phyloP scores from a whole-genome alignment of 176 grass and related monocot genomes.

The Miscanthus lutarioriparius region DNA sequence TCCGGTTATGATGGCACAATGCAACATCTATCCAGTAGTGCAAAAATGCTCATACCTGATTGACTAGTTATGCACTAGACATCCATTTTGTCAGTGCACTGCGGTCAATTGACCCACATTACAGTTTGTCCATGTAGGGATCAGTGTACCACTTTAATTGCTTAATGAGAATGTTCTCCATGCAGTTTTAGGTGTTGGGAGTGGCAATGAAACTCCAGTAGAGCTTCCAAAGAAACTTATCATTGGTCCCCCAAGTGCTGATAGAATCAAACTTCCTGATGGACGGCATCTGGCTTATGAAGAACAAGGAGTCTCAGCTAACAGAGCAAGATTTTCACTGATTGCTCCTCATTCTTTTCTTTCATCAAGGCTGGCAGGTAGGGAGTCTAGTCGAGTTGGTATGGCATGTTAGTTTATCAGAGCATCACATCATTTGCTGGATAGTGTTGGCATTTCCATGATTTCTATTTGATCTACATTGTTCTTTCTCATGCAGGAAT shows the following conservation, averaged over 20 bases:
- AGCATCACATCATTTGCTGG: neutral
- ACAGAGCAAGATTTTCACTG: conserved; percentile 77
- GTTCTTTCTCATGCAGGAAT: conserved; percentile 61
- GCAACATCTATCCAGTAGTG: neutral
- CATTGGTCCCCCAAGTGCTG: conserved; percentile 78
- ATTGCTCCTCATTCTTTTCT: conserved; percentile 93
- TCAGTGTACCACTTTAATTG: conserved; percentile 18
- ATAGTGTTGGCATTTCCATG: neutral
- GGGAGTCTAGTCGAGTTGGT: neutral
- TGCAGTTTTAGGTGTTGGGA: conserved; percentile 77
- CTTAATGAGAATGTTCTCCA: conserved; percentile 14
- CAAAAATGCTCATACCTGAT: neutral
- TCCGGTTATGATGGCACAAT: too few relatives aligned
- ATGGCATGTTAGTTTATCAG: neutral
- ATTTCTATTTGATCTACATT: conserved; percentile 26
- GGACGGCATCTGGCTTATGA: conserved; percentile 76
- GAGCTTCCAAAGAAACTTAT: conserved; percentile 71
- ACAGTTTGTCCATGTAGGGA: conserved; percentile 11
- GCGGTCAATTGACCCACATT: neutral
- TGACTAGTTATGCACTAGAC: neutral
- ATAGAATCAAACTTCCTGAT: conserved; percentile 83
- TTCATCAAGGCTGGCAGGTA: conserved; percentile 88
- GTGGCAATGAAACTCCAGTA: conserved; percentile 41
- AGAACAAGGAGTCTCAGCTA: conserved; percentile 73
- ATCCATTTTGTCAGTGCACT: conserved; percentile 16